Evolutionary conservation across 1,284 basidiomycete species (phyloP).

Genomic region (Cryptococcus sp.): DNA sequence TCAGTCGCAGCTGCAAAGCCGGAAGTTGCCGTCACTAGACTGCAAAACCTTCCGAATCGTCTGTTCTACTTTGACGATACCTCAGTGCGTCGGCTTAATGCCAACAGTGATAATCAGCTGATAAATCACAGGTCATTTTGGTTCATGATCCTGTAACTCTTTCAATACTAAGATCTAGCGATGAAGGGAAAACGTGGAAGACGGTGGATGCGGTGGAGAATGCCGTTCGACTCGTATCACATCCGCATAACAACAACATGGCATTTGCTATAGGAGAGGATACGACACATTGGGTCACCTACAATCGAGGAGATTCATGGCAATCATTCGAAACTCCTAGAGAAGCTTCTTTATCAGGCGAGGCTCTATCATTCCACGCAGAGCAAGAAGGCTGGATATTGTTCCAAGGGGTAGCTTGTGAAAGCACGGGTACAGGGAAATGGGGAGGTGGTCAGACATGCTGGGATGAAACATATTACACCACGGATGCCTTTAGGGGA

Average conservation of each 20-base stretch:
- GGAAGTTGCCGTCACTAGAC: slow-evolving; percentile 46
- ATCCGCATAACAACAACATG: slow-evolving; percentile 78
- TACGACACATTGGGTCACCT: slow-evolving; percentile 74
- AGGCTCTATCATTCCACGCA: slow-evolving; percentile 79
- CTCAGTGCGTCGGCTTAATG: slow-evolving; percentile 52
- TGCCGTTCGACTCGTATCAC: slow-evolving; percentile 72
- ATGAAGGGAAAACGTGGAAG: slow-evolving; percentile 84
- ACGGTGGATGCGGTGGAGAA: slow-evolving; percentile 61
- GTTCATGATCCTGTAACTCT: slow-evolving; percentile 73
- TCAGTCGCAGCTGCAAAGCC: slow-evolving; percentile 37
- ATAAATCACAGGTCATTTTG: slow-evolving; percentile 59
- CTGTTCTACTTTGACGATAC: slow-evolving; percentile 93
- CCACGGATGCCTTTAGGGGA: slow-evolving; percentile 70
- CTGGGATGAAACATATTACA: slow-evolving; percentile 84
- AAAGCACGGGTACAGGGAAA: slow-evolving; percentile 55
- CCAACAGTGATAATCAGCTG: not conserved
- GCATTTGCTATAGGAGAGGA: slow-evolving; percentile 74
- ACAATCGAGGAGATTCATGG: slow-evolving; percentile 81
- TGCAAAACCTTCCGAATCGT: slow-evolving; percentile 68
- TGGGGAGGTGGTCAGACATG: slow-evolving; percentile 57
- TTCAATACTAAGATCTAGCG: slow-evolving; percentile 70
- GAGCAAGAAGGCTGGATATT: slow-evolving; percentile 70
- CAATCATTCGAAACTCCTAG: slow-evolving; percentile 66
- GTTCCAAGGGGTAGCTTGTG: slow-evolving; percentile 75
- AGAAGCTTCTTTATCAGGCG: slow-evolving; percentile 57